A percentile compares a stretch with the other conserved stretches of the same genome.
Evolutionary conservation across 2,329 filamentous ascomycete genomes (phyloP).

Genomic region (Colletotrichum phormii): DNA sequence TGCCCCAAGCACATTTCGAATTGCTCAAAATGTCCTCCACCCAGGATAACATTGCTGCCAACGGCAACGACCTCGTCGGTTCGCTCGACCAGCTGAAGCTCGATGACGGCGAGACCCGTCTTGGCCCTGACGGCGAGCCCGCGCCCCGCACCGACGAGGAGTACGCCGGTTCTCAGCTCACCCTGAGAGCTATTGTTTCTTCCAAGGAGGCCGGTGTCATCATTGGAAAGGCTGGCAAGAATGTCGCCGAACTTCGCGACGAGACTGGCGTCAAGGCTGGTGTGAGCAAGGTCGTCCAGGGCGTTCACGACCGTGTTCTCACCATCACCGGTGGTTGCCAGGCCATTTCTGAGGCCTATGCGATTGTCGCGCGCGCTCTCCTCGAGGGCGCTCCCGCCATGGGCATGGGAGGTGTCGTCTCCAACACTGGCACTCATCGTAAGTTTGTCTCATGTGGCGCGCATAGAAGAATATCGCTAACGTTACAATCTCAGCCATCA

Average conservation of each 20-base stretch:
- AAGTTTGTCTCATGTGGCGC: constrained; percentile 55
- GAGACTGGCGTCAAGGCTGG: constrained; percentile 98
- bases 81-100: constrained; percentile 75
- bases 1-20: constrained; percentile 22
- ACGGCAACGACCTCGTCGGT: constrained; percentile 71
- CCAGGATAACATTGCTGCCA: constrained; percentile 68
- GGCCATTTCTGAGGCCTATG: constrained; percentile 90
- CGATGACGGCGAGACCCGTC: constrained; percentile 68
- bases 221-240: constrained; percentile 98
- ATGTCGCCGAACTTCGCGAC: constrained; percentile 95
- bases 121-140: constrained; percentile 80
- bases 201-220: constrained; percentile 99
- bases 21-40: constrained; percentile 67
- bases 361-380: constrained; percentile 89
- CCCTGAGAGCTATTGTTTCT: constrained; percentile 95
- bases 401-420: constrained; percentile 93
- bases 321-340: constrained; percentile 93
- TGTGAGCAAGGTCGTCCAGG: constrained; percentile 98
- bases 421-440: constrained; percentile 95
- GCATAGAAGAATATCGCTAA: constrained; percentile 38
- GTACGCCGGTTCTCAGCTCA: constrained; percentile 92
- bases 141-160: constrained; percentile 95
- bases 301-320: constrained; percentile 95
- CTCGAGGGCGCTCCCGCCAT: constrained; percentile 94
- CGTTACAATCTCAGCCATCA: constrained; percentile 75